Conservation (phyloP, 1,284 basidiomycete genomes). For the Cutaneotrichosporon daszewskae region DNA sequence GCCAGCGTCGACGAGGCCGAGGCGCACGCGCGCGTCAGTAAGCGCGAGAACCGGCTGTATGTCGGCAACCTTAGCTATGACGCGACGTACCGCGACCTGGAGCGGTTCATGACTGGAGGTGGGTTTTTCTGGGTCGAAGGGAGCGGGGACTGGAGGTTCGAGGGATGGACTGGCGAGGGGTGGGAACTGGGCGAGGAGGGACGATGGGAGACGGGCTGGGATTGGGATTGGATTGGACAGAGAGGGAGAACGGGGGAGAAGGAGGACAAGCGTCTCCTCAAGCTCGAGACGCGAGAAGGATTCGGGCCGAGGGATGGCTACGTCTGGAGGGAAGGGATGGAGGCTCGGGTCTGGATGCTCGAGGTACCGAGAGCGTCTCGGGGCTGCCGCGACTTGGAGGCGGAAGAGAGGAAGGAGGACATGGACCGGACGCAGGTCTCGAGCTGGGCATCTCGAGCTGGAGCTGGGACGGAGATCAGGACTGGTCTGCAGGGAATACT, state of each 20-base stretch:
- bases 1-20: conserved; percentile 78
- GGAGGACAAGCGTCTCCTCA: too few relatives aligned
- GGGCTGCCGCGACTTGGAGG: too few relatives aligned
- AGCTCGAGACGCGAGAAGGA: too few relatives aligned
- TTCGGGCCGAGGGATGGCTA: too few relatives aligned
- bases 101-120: conserved; percentile 99
- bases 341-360: too few relatives aligned
- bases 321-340: too few relatives aligned
- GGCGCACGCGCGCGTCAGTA: conserved; percentile 85
- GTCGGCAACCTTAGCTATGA: conserved; percentile 97
- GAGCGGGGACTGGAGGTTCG: background rate
- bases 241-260: too few relatives aligned
- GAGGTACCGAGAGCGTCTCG: too few relatives aligned
- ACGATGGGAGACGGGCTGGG: background rate
- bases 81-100: conserved; percentile 93
- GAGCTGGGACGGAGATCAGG: background rate
- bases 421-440: too few relatives aligned
- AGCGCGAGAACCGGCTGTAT: conserved; percentile 96
- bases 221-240: conserved; percentile 5
- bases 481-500: background rate
- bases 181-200: background rate
- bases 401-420: too few relatives aligned
- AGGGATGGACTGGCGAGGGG: background rate
- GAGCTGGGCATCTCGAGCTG: background rate
- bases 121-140: conserved; percentile 53